phyloP scores from a whole-genome alignment of 2,329 filamentous ascomycete species.

The Lojkania enalia region DNA sequence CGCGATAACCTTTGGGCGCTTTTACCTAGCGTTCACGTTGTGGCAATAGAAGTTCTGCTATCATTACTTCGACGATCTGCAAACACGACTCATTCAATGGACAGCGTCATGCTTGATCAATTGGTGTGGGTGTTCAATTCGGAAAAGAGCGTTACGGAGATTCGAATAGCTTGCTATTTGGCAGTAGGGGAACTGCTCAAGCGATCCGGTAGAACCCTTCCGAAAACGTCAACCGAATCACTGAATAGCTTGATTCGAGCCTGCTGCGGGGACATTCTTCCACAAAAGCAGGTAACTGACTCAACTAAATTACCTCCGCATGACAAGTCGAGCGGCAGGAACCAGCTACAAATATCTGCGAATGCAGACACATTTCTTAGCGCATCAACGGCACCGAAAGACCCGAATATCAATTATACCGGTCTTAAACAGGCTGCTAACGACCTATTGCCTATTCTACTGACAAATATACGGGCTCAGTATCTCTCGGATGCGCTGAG shows the following conservation, averaged over 20 bases:
- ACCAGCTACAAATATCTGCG: constrained; percentile 43
- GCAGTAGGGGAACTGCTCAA: constrained; percentile 62
- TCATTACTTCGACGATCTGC: constrained; percentile 63
- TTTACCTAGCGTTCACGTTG: constrained; percentile 74
- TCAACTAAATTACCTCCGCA: constrained; percentile 44
- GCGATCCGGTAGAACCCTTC: constrained; percentile 66
- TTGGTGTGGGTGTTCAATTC: constrained; percentile 68
- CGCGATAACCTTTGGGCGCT: constrained; percentile 75
- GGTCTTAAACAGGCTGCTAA: constrained; percentile 61
- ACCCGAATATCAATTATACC: constrained; percentile 41
- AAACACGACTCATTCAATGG: constrained; percentile 60
- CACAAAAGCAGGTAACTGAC: constrained; percentile 38
- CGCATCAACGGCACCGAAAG: constrained; percentile 37
- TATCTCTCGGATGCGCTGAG: constrained; percentile 72
- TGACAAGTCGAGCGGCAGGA: constrained; percentile 47
- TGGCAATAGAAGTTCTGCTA: constrained; percentile 66
- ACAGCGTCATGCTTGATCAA: constrained; percentile 70
- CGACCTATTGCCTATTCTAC: constrained; percentile 63
- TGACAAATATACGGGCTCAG: constrained; percentile 66
- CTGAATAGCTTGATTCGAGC: constrained; percentile 64
- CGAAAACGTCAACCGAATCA: constrained; percentile 66
- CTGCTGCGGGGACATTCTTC: constrained; percentile 76
- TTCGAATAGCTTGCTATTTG: constrained; percentile 65
- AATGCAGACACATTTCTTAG: constrained; percentile 76
- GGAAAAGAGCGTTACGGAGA: constrained; percentile 52